Percentiles rank a stretch among this genome's conserved stretches.
Evolutionary conservation across 768 basidiomycete species (phyloP).

Genomic region (Ramaria rubella): DNA sequence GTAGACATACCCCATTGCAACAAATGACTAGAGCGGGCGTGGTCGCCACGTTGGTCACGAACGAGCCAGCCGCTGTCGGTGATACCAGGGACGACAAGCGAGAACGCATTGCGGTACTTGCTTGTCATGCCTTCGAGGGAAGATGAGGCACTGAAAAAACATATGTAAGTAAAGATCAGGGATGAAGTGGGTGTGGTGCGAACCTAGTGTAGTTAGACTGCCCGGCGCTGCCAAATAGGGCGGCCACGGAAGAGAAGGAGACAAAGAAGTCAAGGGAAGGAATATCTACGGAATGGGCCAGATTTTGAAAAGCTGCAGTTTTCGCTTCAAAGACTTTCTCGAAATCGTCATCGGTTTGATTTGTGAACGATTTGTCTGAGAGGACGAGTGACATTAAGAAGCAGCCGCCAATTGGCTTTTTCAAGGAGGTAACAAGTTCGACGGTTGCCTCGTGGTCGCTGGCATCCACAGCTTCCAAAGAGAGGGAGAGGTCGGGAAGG

Average conservation of each 20-base stretch:
- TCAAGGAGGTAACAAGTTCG: constrained; percentile 19
- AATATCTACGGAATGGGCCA: constrained; percentile 24
- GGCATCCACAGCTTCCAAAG: constrained; percentile 28
- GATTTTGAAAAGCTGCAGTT: constrained; percentile 21
- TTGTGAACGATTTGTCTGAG: constrained; percentile 26
- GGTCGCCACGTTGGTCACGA: constrained; percentile 8
- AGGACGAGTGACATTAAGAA: constrained; percentile 28
- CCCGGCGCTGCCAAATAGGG: constrained; percentile 29
- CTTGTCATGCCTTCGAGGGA: constrained; percentile 23
- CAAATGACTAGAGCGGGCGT: constrained; percentile 8
- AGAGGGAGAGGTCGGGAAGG: constrained; percentile 24
- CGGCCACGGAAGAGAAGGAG: constrained; percentile 28
- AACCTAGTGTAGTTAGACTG: constrained; percentile 36
- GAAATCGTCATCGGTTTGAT: constrained; percentile 26
- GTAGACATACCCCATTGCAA: constrained; percentile 15
- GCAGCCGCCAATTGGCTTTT: constrained; percentile 27
- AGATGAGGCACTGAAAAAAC: constrained; percentile 27
- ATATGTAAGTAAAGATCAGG: neutral
- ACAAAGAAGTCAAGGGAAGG: constrained; percentile 31
- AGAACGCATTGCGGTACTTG: constrained; percentile 26
- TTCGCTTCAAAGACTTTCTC: constrained; percentile 24
- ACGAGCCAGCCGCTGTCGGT: constrained; percentile 20
- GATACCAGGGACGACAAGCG: constrained; percentile 29
- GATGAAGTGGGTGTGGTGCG: neutral
- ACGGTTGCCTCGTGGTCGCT: constrained; percentile 17